phyloP scores from a whole-genome alignment of 1,284 basidiomycete species.

The Tilletia horrida region DNA sequence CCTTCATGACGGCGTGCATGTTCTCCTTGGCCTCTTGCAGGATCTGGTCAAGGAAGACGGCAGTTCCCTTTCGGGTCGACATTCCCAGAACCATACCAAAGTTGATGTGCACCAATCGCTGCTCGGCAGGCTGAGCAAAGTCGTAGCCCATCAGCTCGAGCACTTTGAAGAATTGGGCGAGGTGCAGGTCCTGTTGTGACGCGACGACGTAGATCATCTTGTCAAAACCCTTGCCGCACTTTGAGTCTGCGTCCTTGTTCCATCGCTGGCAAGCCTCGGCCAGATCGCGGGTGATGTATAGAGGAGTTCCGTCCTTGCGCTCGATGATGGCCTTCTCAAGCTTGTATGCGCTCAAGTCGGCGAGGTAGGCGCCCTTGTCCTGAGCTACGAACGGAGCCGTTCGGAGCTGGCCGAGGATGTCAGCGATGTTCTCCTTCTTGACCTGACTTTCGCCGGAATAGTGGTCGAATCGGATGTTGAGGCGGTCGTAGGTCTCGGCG shows the following conservation, averaged over 20 bases:
- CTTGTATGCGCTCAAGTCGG: constrained; percentile 52
- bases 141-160: constrained; percentile 84
- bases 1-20: constrained; percentile 96
- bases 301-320: constrained; percentile 94
- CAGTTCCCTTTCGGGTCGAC: constrained; percentile 95
- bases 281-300: constrained; percentile 98
- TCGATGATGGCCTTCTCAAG: constrained; percentile 83
- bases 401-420: constrained; percentile 46
- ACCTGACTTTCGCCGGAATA: constrained; percentile 94
- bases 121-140: constrained; percentile 63
- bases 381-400: constrained; percentile 31
- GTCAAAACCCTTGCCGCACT: constrained; percentile 65
- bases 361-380: constrained; percentile 50
- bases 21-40: constrained; percentile 81
- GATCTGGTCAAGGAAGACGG: constrained; percentile 91
- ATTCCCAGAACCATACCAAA: constrained; percentile 91
- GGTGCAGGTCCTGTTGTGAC: constrained; percentile 90
- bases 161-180: constrained; percentile 90
- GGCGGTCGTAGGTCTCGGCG: constrained; percentile 77
- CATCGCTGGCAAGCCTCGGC: constrained; percentile 89
- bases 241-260: constrained; percentile 68
- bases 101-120: constrained; percentile 79
- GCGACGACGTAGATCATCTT: constrained; percentile 97
- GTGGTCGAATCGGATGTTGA: constrained; percentile 90
- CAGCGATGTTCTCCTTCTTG: constrained; percentile 71